Evolutionary conservation across 371 early-diverging fungal genomes (phyloP).

Genomic region (Lichtheimia corymbifera): DNA sequence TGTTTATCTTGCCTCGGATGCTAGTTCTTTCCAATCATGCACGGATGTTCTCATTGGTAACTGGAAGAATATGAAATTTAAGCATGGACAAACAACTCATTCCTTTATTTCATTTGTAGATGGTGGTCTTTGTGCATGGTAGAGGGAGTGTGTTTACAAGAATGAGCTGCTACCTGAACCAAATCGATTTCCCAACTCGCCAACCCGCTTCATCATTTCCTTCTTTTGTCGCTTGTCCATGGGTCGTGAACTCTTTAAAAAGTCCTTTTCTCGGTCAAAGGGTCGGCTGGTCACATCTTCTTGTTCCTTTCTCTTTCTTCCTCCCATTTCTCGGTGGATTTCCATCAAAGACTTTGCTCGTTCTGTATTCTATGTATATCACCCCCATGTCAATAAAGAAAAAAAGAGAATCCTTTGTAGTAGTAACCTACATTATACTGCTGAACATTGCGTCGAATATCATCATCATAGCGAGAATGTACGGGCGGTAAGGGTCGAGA

Average conservation of each 20-base stretch:
- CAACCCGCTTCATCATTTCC: constrained; percentile 46
- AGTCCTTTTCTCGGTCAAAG: constrained; percentile 60
- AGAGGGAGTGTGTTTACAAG: constrained; percentile 27
- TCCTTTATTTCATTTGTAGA: constrained; percentile 5
- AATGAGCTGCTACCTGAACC: constrained; percentile 47
- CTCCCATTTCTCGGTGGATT: constrained; percentile 36
- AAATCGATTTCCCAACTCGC: constrained; percentile 49
- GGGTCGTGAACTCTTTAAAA: constrained; percentile 27
- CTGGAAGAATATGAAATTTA: too few species aligned
- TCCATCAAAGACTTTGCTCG: constrained; percentile 53
- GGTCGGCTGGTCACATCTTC: constrained; percentile 56
- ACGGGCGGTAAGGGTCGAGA: not conserved
- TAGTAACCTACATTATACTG: constrained; percentile 2
- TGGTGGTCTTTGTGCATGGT: constrained; percentile 14
- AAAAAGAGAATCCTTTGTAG: not conserved
- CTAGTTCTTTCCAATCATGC: constrained; percentile 27
- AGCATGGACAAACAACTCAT: not conserved
- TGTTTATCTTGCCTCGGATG: constrained; percentile 30
- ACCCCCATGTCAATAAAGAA: not conserved
- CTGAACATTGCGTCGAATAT: constrained; percentile 2
- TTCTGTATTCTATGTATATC: constrained; percentile 27
- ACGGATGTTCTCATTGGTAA: constrained; percentile 28
- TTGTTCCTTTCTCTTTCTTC: constrained; percentile 25
- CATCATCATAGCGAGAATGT: not conserved
- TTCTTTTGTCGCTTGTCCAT: constrained; percentile 51